Conservation (phyloP, 192 early-diverging fungal species). For the Pecoramyces ruminantium region DNA sequence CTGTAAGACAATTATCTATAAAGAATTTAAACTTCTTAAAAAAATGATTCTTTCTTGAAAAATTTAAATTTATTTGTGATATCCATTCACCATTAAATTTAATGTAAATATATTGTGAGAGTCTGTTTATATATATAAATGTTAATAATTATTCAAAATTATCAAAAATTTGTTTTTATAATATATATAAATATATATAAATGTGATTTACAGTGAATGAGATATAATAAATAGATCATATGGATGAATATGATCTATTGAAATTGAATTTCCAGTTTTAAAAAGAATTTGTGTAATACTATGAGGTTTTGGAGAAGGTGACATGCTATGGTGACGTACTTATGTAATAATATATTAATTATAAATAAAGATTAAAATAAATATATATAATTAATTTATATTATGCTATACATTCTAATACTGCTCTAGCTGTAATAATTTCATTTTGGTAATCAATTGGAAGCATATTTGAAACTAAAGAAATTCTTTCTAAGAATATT, state of each 20-base stretch:
- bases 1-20: not conserved
- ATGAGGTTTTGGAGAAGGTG: not conserved
- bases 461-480: not conserved
- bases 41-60: not conserved
- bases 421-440: not conserved
- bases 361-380: too few species aligned
- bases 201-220: not conserved
- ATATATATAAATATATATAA: too few species aligned
- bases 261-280: not conserved
- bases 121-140: not conserved
- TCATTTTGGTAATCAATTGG: not conserved
- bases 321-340: not conserved
- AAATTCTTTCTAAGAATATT: not conserved
- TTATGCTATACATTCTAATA: not conserved
- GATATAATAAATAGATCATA: not conserved
- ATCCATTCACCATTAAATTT: not conserved
- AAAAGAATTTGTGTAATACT: not conserved
- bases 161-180: too few species aligned
- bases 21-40: not conserved
- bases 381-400: too few species aligned
- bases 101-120: not conserved
- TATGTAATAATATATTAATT: too few species aligned
- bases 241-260: not conserved
- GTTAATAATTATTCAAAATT: too few species aligned
- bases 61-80: not conserved